Percentiles rank a stretch among this genome's conserved stretches.
Conservation (phyloP, 1,284 basidiomycete species). For the Jaminaea rosea region DNA sequence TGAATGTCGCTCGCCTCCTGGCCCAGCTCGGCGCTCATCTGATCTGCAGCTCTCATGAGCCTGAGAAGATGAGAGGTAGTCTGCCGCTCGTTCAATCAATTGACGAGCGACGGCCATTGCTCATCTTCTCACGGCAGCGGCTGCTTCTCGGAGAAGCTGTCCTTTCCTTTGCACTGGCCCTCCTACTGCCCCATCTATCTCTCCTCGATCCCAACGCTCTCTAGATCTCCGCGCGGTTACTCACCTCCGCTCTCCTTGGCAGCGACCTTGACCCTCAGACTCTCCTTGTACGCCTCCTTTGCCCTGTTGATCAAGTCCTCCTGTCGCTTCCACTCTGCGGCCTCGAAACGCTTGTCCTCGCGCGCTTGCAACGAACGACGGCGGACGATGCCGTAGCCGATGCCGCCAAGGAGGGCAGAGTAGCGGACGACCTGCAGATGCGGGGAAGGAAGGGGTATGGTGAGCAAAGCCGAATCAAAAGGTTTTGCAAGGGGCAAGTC, state of each 20-base stretch:
- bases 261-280: slow-evolving; percentile 49
- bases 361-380: slow-evolving; percentile 76
- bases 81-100: not conserved
- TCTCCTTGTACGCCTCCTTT: slow-evolving; percentile 74
- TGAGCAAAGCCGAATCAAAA: not conserved
- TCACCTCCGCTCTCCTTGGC: slow-evolving; percentile 9
- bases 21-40: too few species aligned
- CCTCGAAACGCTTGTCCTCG: slow-evolving; percentile 68
- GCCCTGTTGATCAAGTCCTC: slow-evolving; percentile 66
- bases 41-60: slow-evolving; percentile 3
- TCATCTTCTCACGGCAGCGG: too few species aligned
- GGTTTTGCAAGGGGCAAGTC: not conserved
- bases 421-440: slow-evolving; percentile 78
- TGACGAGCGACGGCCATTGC: too few species aligned
- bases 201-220: too few species aligned
- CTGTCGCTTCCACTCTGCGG: slow-evolving; percentile 46
- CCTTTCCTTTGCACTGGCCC: too few species aligned
- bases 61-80: slow-evolving; percentile 2
- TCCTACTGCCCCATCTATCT: not conserved
- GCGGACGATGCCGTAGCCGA: slow-evolving; percentile 87
- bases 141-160: too few species aligned
- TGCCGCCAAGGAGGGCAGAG: slow-evolving; percentile 76
- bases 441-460: not conserved
- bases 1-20: too few species aligned
- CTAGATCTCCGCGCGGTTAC: too few species aligned